Conservation (phyloP, 768 basidiomycete genomes). For the Rhodotorula sphaerocarpa region DNA sequence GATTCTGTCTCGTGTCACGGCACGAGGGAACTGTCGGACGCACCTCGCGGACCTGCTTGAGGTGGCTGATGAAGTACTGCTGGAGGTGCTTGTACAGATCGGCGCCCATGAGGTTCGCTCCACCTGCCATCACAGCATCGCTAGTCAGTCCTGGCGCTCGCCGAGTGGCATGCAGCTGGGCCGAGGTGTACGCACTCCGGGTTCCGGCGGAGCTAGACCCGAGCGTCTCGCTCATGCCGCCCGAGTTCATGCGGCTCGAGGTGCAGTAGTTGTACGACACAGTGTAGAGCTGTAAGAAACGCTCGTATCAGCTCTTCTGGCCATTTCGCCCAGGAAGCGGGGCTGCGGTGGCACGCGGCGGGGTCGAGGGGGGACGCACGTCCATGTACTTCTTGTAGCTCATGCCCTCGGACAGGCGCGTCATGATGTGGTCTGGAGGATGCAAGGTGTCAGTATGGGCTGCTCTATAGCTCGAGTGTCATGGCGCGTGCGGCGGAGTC, state of each 20-base stretch:
- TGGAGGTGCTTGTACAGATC: conserved; percentile 94
- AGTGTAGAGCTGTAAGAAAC: conserved; percentile 55
- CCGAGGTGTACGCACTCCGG: conserved; percentile 22
- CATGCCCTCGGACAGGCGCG: conserved; percentile 38
- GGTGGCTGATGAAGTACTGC: conserved; percentile 76
- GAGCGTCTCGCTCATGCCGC: conserved; percentile 39
- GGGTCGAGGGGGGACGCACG: conserved; percentile 14
- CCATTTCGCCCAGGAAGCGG: background rate
- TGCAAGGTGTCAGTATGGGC: background rate
- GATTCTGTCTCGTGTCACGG: too few relatives aligned
- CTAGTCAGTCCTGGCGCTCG: background rate
- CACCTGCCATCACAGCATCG: conserved; percentile 42
- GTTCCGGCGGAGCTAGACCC: conserved; percentile 19
- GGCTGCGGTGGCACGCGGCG: too few relatives aligned
- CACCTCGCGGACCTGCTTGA: conserved; percentile 59
- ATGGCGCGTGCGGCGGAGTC: too few relatives aligned
- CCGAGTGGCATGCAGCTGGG: too few relatives aligned
- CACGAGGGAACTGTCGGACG: background rate
- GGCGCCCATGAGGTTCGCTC: conserved; percentile 91
- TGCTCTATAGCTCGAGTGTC: background rate
- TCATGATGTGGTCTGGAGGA: conserved; percentile 36
- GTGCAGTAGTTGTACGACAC: conserved; percentile 98
- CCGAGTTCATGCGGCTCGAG: conserved; percentile 51
- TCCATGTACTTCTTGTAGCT: conserved; percentile 40
- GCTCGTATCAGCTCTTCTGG: too few relatives aligned